Base-by-base conservation (phyloP, 2,329 filamentous ascomycete genomes). In the Paecilomyces formosus region DNA sequence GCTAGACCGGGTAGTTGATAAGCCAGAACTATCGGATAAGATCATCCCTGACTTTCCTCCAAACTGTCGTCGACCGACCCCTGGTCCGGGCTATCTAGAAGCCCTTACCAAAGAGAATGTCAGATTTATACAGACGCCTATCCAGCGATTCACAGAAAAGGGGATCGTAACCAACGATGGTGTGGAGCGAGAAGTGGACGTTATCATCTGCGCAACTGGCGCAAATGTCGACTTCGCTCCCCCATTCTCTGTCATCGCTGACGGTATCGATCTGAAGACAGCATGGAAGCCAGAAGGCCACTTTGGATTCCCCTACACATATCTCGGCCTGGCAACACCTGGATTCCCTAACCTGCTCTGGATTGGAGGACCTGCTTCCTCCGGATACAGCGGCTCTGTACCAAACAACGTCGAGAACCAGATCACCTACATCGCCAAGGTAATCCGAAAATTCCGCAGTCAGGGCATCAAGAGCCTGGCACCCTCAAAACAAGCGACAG, bases 291-390 rank as follows among this genome's bases (percentile, higher is more conserved):
- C 76, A 1, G 80, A 78, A 45, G 82, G 82, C 0, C 72, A 76
- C 21, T 80, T 79, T 60, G 86, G 85, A 0, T 88, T 84, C 60
- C 87, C 88, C 0, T 85, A 88, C 66, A 87, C 83, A 0, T 90
- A 90, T 63, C 74, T 89, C 6, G 87, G 86, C 0, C 65, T 86
- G 0, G 82, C 83, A 0, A 82, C 84, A 0, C 86, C 87, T 0
- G 82, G 81, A 0, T 89, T 89, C 61, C 87, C 87, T 0, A 90
- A 90, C 62, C 73, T 89, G 0, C 76, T 88, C 28, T 87, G 86
- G 66, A 66, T 89, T 5, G 80, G 82, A 28, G 87, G 87, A 0
- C 85, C 86, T 0, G 79, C 86, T 64, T 78, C 79, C 1, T 78
- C 81, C 0, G 85, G 84, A 0, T 79, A 82, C 1, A 84, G 83